Conservation (phyloP, 2,329 filamentous ascomycete species). For the Aspergillus tubingensis region DNA sequence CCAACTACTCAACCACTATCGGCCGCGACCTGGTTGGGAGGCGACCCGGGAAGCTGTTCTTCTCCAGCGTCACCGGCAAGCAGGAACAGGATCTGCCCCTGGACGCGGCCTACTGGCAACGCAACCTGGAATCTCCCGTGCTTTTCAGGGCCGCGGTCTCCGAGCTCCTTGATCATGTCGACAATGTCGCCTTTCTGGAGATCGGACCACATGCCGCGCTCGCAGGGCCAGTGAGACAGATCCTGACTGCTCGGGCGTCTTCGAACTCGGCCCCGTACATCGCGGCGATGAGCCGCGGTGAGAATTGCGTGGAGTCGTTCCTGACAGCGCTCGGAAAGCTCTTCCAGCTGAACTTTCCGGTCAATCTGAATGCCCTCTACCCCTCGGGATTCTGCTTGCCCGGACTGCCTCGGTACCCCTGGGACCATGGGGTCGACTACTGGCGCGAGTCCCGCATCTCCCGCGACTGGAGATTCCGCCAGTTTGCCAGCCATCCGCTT, state of each 20-base stretch:
- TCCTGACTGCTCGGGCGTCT: background rate
- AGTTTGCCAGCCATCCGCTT: background rate
- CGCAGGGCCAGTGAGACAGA: conserved; percentile 29
- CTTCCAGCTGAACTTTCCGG: background rate
- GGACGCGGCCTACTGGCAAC: conserved; percentile 23
- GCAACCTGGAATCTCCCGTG: conserved; percentile 24
- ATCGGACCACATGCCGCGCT: conserved; percentile 42
- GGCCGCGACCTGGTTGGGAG: background rate
- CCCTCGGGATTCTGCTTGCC: background rate
- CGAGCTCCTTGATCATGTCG: conserved; percentile 5
- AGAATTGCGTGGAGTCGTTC: background rate
- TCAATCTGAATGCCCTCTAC: background rate
- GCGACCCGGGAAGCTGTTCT: conserved; percentile 9
- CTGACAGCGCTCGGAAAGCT: background rate
- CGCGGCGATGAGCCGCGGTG: background rate
- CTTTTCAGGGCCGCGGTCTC: conserved; percentile 19
- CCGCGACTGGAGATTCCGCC: background rate
- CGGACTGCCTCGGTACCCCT: background rate
- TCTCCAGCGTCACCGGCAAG: conserved; percentile 17
- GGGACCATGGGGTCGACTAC: background rate
- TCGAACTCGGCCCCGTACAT: background rate
- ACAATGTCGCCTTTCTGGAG: conserved; percentile 30
- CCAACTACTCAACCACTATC: conserved; percentile 4
- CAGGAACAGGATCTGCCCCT: background rate
- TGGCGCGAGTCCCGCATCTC: background rate